phyloP scores from a whole-genome alignment of 805 yeast genomes.

The Schizosaccharomyces octosporus region DNA sequence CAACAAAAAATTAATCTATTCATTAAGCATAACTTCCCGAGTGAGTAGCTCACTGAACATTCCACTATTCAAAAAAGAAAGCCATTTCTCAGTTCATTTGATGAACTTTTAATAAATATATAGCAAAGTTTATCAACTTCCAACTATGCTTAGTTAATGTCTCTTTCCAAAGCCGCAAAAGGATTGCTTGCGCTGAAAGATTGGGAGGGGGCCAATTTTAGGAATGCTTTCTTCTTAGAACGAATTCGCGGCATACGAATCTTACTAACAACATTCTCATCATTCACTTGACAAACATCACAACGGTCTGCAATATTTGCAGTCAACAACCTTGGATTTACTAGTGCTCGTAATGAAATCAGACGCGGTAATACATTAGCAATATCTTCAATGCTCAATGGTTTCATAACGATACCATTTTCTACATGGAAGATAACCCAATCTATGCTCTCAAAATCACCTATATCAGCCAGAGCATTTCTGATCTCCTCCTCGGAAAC shows the following conservation, averaged over 20 bases:
- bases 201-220: not conserved
- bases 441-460: not conserved
- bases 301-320: not conserved
- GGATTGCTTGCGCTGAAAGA: not conserved
- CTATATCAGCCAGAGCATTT: not conserved
- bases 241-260: not conserved
- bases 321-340: not conserved
- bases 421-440: not conserved
- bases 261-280: not conserved
- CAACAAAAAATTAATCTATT: too few species aligned
- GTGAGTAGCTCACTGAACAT: too few species aligned
- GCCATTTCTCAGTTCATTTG: too few species aligned
- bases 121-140: too few species aligned
- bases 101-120: too few species aligned
- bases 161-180: not conserved
- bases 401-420: not conserved
- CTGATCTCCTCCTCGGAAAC: not conserved
- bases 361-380: not conserved
- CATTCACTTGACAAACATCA: not conserved
- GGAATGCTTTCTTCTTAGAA: not conserved
- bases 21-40: too few species aligned
- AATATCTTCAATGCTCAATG: not conserved
- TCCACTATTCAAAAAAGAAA: too few species aligned
- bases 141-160: too few species aligned
- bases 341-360: not conserved